Percentiles rank a stretch among this genome's conserved stretches.
phyloP scores from a whole-genome alignment of 352 stramenopile species.

The Pythium biforme region DNA sequence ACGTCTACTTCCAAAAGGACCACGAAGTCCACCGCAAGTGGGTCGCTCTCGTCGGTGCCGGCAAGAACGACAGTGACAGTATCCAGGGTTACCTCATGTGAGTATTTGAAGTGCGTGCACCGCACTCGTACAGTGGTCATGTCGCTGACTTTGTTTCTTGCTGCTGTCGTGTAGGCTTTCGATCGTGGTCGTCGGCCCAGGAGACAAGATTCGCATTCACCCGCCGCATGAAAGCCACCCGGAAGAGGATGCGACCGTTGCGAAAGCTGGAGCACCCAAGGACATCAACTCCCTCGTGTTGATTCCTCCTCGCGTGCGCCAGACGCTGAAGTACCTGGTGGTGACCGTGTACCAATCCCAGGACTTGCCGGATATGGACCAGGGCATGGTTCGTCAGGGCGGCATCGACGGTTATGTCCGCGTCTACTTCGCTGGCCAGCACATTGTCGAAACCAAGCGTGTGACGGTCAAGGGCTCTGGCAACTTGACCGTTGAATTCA shows the following conservation, averaged over 20 bases:
- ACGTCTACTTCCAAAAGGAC: slow-evolving; percentile 80
- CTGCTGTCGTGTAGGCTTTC: slow-evolving; percentile 49
- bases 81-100: slow-evolving; percentile 90
- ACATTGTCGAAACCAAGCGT: slow-evolving; percentile 66
- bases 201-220: slow-evolving; percentile 75
- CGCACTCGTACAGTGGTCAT: not conserved
- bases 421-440: slow-evolving; percentile 73
- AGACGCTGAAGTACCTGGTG: slow-evolving; percentile 75
- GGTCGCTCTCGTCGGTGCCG: slow-evolving; percentile 82
- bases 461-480: slow-evolving; percentile 61
- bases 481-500: slow-evolving; percentile 47
- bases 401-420: slow-evolving; percentile 85
- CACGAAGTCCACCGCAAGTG: slow-evolving; percentile 90
- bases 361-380: slow-evolving; percentile 86
- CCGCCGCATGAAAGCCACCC: slow-evolving; percentile 44
- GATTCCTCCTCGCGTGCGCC: slow-evolving; percentile 70
- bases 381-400: slow-evolving; percentile 52
- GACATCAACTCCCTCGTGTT: slow-evolving; percentile 82
- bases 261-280: slow-evolving; percentile 26
- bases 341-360: slow-evolving; percentile 75
- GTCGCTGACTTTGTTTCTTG: not conserved
- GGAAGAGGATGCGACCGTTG: slow-evolving; percentile 25
- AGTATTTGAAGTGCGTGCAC: slow-evolving; percentile 15
- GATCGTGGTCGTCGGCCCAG: slow-evolving; percentile 82
- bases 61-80: slow-evolving; percentile 72